Evolutionary conservation across 345 rosid genomes (phyloP), one percentile per base, ranked within the genome.

Genomic region (Ceriops tagal): DNA sequence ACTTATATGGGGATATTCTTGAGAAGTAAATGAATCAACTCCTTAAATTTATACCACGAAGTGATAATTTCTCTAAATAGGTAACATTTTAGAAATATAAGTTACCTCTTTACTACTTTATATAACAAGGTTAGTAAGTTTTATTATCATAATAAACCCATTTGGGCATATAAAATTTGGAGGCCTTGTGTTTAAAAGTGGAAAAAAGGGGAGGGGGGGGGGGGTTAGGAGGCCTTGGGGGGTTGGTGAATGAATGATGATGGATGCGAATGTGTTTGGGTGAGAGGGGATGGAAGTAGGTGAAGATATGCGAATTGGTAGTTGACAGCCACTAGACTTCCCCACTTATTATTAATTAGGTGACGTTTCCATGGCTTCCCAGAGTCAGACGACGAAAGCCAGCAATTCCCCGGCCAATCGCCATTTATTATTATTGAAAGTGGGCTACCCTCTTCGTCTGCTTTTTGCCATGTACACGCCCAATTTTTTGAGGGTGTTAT

Each of bases 221-320:
- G 7, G 1, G 10, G 28, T 35, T 0, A 24, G 55, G 31, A 15
- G 3, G 39, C 18, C 46, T 1, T 6, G 10, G 16, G 34, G 66
- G 82, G 67, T 78, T 74, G 82, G 73, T 78, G 30, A 46, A 47
- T 5, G 59, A 43, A 46, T 55, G 66, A 11, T 39, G 47, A 39
- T 11, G 47, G 47, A n/a, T 18, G 55, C 26, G 26, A 7, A 6
- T 22, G 32, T 37, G 47, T 22, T 13, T 35, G 39, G 18, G 61
- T 53, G 55, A 39, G 43, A 34, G 26, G 19, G 16, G 55, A 6
- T 35, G 55, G 70, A 51, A 69, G 77, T 79, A 61, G 79, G 75
- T 72, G 75, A 62, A 55, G 71, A 72, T 57, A 55, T 62, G 64
- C 59, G 28, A 34, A 24, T 24, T 16, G 19, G 71, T 71, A 15